Conservation (phyloP, 1,284 basidiomycete genomes). For the Trichosporon asahii region DNA sequence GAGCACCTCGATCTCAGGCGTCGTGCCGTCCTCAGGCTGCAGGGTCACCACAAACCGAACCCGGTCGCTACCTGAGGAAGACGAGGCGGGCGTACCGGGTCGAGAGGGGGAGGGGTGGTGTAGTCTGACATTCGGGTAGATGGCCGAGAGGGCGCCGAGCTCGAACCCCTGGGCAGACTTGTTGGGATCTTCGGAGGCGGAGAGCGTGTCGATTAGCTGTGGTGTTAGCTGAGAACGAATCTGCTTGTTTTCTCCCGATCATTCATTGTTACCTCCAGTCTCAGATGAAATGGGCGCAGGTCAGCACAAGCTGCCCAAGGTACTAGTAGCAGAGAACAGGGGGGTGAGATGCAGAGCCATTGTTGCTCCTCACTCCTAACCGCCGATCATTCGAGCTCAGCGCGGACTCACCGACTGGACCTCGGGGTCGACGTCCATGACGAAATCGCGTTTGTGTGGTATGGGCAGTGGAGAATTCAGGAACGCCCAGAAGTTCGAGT, state of each 20-base stretch:
- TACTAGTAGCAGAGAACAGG: no score
- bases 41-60: slow-evolving; percentile 66
- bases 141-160: slow-evolving; percentile 69
- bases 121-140: slow-evolving; percentile 65
- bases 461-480: neutral
- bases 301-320: no score
- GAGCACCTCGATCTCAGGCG: slow-evolving; percentile 58
- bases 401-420: slow-evolving; percentile 1
- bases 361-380: no score
- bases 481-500: neutral
- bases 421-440: slow-evolving; percentile 11
- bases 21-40: slow-evolving; percentile 45
- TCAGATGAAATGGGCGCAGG: no score
- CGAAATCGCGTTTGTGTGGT: neutral
- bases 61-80: slow-evolving; percentile 34
- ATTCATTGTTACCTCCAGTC: no score
- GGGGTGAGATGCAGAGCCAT: no score
- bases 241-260: neutral
- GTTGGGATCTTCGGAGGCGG: slow-evolving; percentile 32
- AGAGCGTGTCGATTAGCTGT: slow-evolving; percentile 44
- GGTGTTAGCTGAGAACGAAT: neutral
- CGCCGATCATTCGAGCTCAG: no score
- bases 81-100: neutral
- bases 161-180: slow-evolving; percentile 43
- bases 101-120: slow-evolving; percentile 26